Evolutionary conservation across 2,329 filamentous ascomycete genomes (phyloP).

Genomic region (Penicillium sp.): DNA sequence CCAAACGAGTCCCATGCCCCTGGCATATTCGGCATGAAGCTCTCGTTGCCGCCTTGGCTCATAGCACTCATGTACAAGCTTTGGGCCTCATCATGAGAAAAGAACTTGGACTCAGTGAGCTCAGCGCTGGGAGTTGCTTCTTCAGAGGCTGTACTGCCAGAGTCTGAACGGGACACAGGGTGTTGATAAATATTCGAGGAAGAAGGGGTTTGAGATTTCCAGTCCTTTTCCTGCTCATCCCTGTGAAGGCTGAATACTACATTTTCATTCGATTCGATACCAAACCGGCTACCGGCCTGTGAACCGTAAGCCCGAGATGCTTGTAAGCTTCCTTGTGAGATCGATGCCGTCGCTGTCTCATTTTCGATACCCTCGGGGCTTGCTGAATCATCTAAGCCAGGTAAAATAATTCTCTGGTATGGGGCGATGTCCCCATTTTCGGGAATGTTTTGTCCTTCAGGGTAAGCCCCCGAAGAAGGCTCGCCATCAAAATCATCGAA

Average conservation of each 20-base stretch:
- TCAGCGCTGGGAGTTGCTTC: constrained; percentile 36
- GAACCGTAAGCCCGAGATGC: background rate
- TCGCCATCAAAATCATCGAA: constrained; percentile 39
- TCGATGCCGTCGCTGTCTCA: background rate
- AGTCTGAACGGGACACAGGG: constrained; percentile 24
- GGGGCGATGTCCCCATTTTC: constrained; percentile 23
- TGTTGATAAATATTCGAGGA: constrained; percentile 10
- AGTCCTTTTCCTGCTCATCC: constrained; percentile 4
- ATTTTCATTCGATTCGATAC: constrained; percentile 3
- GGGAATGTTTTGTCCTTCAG: constrained; percentile 7
- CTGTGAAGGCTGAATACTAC: background rate
- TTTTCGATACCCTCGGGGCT: background rate
- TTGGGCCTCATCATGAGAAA: constrained; percentile 55
- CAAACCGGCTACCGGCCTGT: constrained; percentile 6
- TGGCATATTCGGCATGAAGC: constrained; percentile 43
- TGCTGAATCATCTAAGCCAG: background rate
- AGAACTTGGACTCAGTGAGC: constrained; percentile 52
- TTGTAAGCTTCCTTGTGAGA: background rate
- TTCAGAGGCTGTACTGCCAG: constrained; percentile 29
- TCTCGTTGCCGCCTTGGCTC: constrained; percentile 44
- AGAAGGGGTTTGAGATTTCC: constrained; percentile 2
- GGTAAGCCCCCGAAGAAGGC: constrained; percentile 22
- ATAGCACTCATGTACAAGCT: constrained; percentile 62
- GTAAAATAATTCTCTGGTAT: constrained; percentile 21
- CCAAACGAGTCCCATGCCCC: constrained; percentile 47